Percentiles rank a stretch among this genome's conserved stretches.
Conservation (phyloP, 768 basidiomycete genomes). For the Paxillus ammoniavirescens region DNA sequence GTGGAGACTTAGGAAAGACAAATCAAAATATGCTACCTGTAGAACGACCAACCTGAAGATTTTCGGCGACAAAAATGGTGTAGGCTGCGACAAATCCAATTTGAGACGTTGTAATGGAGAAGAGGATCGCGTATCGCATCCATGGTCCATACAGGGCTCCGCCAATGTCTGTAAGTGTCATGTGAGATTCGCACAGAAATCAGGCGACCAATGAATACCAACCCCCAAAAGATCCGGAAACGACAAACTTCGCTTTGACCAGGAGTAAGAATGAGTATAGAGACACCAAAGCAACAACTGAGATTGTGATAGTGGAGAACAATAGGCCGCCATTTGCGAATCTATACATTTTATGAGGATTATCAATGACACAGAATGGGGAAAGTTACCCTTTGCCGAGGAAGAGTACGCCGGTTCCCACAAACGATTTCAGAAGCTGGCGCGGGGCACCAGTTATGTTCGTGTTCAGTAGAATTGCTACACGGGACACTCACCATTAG, state of each 20-base stretch:
- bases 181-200: slow-evolving; percentile 1
- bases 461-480: not conserved
- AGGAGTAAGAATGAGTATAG: slow-evolving; percentile 93
- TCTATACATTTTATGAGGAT: slow-evolving; percentile 36
- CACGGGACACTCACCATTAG: slow-evolving; percentile 66
- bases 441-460: not conserved
- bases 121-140: slow-evolving; percentile 89
- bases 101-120: slow-evolving; percentile 86
- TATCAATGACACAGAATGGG: not conserved
- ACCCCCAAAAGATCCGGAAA: slow-evolving; percentile 94
- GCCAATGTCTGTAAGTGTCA: slow-evolving; percentile 70
- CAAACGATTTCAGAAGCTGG: slow-evolving; percentile 88
- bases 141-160: slow-evolving; percentile 87
- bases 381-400: slow-evolving; percentile 79
- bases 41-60: slow-evolving; percentile 51
- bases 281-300: slow-evolving; percentile 81
- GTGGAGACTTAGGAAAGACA: slow-evolving; percentile 13
- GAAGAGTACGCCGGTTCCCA: slow-evolving; percentile 95
- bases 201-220: slow-evolving; percentile 16
- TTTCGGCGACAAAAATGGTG: slow-evolving; percentile 94
- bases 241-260: slow-evolving; percentile 81
- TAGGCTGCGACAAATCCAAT: slow-evolving; percentile 89
- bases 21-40: not conserved
- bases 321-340: slow-evolving; percentile 95
- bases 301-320: slow-evolving; percentile 78